Evolutionary conservation across 2,329 filamentous ascomycete species (phyloP).

Genomic region (Sporothrix curviconia): DNA sequence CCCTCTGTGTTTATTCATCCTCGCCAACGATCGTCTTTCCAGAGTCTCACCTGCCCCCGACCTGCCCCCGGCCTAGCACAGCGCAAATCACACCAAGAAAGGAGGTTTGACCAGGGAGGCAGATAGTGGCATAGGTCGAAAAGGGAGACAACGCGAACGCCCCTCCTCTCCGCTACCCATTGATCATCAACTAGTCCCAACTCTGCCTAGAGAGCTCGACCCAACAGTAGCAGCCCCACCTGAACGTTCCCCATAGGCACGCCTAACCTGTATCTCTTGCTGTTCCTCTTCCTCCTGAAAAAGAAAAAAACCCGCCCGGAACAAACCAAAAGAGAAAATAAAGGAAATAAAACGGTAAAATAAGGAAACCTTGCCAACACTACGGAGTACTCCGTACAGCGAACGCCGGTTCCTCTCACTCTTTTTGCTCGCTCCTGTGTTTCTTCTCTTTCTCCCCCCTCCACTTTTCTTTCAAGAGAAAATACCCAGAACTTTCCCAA

Average conservation of each 20-base stretch:
- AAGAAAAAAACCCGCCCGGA: background rate
- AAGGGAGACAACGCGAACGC: slow-evolving; percentile 2
- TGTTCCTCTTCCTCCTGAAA: slow-evolving; percentile 1
- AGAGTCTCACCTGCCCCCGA: background rate
- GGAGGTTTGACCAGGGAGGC: slow-evolving; percentile 8
- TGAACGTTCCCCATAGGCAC: slow-evolving; percentile 20
- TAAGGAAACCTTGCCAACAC: slow-evolving; percentile 10
- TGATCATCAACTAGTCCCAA: slow-evolving; percentile 22
- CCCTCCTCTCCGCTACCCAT: slow-evolving; percentile 10
- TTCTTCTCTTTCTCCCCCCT: slow-evolving; percentile 1
- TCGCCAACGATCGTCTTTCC: background rate
- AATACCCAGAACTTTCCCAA: slow-evolving; percentile 10
- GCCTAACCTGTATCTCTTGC: slow-evolving; percentile 14
- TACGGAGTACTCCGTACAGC: no score
- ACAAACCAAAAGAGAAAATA: background rate
- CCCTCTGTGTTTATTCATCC: background rate
- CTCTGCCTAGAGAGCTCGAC: slow-evolving; percentile 16
- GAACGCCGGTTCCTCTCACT: slow-evolving; percentile 14
- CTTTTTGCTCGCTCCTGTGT: background rate
- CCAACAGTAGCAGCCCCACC: slow-evolving; percentile 5
- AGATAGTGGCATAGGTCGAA: background rate
- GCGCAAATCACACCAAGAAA: background rate
- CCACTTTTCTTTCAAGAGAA: slow-evolving; percentile 14
- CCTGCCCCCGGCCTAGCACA: background rate
- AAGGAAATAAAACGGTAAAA: slow-evolving; percentile 7